Conservation (phyloP, 1,284 basidiomycete species). For the Ceratobasidium sp. region DNA sequence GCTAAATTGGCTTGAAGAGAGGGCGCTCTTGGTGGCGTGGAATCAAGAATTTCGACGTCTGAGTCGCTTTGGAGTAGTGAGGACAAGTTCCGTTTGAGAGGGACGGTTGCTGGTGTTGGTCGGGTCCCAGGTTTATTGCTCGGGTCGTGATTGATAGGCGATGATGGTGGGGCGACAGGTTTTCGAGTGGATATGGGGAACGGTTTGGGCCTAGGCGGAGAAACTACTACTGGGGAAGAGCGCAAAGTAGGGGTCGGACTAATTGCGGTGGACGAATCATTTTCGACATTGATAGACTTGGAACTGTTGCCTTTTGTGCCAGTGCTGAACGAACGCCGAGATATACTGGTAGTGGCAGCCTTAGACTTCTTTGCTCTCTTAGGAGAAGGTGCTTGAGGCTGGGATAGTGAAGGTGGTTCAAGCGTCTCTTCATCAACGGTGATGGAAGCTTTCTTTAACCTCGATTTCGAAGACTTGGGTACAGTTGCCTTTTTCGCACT, state of each 20-base stretch:
- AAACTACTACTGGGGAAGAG: slow-evolving; percentile 6
- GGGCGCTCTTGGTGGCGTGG: slow-evolving; percentile 56
- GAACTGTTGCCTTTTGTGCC: background rate
- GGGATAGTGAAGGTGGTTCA: slow-evolving; percentile 18
- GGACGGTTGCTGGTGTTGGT: slow-evolving; percentile 48
- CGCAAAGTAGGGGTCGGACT: slow-evolving; percentile 45
- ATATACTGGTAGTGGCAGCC: background rate
- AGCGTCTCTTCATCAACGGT: background rate
- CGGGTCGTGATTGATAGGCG: background rate
- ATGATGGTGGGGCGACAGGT: slow-evolving; percentile 28
- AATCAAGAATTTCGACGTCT: slow-evolving; percentile 59
- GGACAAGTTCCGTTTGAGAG: slow-evolving; percentile 22
- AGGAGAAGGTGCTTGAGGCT: slow-evolving; percentile 26
- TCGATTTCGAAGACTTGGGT: slow-evolving; percentile 32
- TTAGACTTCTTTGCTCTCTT: slow-evolving; percentile 37
- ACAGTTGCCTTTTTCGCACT: slow-evolving; percentile 22
- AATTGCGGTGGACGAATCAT: slow-evolving; percentile 53
- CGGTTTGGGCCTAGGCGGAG: slow-evolving; percentile 19
- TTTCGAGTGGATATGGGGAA: slow-evolving; percentile 14
- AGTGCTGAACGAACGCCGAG: slow-evolving; percentile 18
- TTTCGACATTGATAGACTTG: slow-evolving; percentile 46
- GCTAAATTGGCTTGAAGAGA: slow-evolving; percentile 49
- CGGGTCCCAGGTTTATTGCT: slow-evolving; percentile 54
- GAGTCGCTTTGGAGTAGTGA: slow-evolving; percentile 55
- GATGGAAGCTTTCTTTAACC: slow-evolving; percentile 41